Percentiles rank a stretch among this genome's conserved stretches.
phyloP scores from a whole-genome alignment of 2,329 filamentous ascomycete genomes.

The Pseudogymnoascus sp. region DNA sequence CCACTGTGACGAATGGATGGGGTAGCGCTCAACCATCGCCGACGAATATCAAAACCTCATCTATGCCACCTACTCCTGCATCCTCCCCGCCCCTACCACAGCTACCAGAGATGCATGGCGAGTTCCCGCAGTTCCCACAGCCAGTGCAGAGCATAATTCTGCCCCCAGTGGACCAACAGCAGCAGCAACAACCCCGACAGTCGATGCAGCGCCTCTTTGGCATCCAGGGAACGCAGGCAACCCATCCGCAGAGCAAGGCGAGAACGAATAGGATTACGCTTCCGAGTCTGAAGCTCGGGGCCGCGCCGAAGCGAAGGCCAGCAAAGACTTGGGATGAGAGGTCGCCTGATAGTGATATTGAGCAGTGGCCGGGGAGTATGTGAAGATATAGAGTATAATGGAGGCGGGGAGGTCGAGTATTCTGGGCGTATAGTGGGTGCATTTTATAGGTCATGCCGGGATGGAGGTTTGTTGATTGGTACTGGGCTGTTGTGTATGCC shows the following conservation, averaged over 20 bases:
- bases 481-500: neutral
- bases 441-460: neutral
- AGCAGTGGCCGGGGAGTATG: conserved; percentile 6
- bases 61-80: neutral
- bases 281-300: neutral
- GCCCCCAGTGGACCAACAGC: neutral
- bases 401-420: neutral
- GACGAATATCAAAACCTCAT: neutral
- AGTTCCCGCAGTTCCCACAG: neutral
- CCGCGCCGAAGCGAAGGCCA: neutral
- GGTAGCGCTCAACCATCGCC: neutral
- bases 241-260: neutral
- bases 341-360: neutral
- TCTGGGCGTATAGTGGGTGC: neutral
- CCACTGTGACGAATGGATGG: neutral
- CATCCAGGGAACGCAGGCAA: neutral
- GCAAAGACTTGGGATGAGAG: neutral
- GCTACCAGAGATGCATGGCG: neutral
- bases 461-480: neutral
- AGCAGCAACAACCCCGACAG: neutral
- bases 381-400: neutral
- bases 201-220: conserved; percentile 1
- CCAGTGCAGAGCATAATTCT: neutral
- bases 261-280: neutral
- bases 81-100: neutral